Base-by-base conservation (phyloP, 495 filamentous ascomycete genomes). In the Glonium stellatum region DNA sequence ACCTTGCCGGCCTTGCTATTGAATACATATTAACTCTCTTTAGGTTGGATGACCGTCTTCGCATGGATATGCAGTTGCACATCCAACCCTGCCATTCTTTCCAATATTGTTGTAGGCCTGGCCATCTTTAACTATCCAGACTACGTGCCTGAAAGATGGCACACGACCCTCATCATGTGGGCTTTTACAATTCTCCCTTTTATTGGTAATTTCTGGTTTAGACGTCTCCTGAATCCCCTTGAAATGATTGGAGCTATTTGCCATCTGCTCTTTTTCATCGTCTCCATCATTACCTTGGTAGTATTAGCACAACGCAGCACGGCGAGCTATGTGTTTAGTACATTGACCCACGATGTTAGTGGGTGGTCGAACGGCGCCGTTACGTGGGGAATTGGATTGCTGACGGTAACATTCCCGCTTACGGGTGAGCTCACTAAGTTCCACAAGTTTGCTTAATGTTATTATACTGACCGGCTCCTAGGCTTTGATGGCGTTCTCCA, bases 1-100 rank as follows among this genome's bases (percentile, higher is more conserved):
- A 1, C 19, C 3, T 12, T 10, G 8, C 25, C 6, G 27, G 27
- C 27, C 35, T 41, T 27, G 48, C 25, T 0, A 19, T 11, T 5
- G 18, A 49, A 44, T 19, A 11, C n/a, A 1, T 15, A 57, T 52
- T 52, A 31, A 58, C 41, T 19, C 19, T 27, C 18, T 0, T n/a
- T 10, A 57, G 55, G 60, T 5, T 62, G 60, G 53, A 57, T 62
- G 10, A 78, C 75, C 6, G 54, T 58, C 8, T 57, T 62, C 37
- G 60, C 60, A 9, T 62, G 60, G 60, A 58, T 62, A 19, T 50
- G 25, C 19, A 53, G 15, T 27, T 36, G 22, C 21, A 64, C 66
- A n/a, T 46, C 31, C 8, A 55, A 42, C 42, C 59, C 53, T 42
- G 60, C 19, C 48, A 31, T 71, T 48, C 41, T 63, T 13, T 58